Base-by-base conservation (phyloP, 345 rosid genomes). In the Euphorbia pulcherrima region DNA sequence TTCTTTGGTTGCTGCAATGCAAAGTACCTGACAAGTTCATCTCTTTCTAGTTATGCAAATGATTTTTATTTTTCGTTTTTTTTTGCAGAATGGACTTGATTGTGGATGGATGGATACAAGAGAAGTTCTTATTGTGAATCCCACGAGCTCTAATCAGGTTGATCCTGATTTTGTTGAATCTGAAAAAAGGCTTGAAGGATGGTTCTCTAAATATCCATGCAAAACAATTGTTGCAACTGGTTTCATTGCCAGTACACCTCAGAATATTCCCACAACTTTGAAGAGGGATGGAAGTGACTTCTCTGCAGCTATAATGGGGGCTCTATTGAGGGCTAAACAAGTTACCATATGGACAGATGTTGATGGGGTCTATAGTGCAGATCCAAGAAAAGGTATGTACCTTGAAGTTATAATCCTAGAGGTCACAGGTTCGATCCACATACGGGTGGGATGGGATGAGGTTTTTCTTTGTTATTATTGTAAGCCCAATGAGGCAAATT, bases 271-370 rank as follows among this genome's bases (percentile, higher is more conserved):
- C 48, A 92, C 97, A 65, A 95, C 99, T 65, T 77, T 95, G 81
- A 95, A 95, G 83, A 83, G 99, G 77, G 99, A 95, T 78, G 99
- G 99, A 62, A 95, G 99, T 79, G 99, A 95, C 78, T 95, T 95
- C 77, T 95, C 97, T 17, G 99, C 99, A 14, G 97, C 99, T 50
- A 92, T 95, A 59, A 87, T 95, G 79, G 97, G 99, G 66, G 92
- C 99, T 74, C 57, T 95, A 6, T 55, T 95, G 63, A 85, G 85
- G 77, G 97, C 99, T 71, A 72, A 72, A 24, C 96, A 88, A 78
- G 86, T 95, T 66, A 95, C 99, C 55, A 92, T 95, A 65, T 95
- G 99, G 97, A 95, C 99, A 1, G 99, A 95, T 77, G 99, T 95
- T 65, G 90, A 95, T 78, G 99, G 97, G 68, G 94, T 95, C 40